A percentile compares a stretch with the other conserved stretches of the same genome.
Conservation (phyloP, 768 basidiomycete species). For the Mycena galopus region DNA sequence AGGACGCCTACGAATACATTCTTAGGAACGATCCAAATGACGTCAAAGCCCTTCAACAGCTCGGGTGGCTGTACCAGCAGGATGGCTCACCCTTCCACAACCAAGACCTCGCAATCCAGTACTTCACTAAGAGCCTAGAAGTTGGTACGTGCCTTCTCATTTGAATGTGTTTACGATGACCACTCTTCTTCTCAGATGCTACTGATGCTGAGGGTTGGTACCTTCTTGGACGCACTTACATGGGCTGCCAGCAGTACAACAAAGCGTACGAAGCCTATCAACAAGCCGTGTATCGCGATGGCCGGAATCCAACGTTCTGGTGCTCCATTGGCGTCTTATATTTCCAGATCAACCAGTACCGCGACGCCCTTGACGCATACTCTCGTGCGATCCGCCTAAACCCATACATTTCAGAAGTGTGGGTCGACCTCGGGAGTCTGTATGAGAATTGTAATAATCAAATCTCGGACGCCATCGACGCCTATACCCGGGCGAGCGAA, state of each 20-base stretch:
- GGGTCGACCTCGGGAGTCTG: constrained; percentile 96
- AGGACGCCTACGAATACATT: constrained; percentile 98
- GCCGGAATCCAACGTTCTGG: constrained; percentile 99
- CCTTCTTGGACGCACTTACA: constrained; percentile 96
- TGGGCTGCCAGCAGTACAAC: constrained; percentile 99
- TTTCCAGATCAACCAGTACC: constrained; percentile 99
- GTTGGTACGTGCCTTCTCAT: constrained; percentile 81
- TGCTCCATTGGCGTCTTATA: constrained; percentile 99
- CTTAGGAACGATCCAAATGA: constrained; percentile 93
- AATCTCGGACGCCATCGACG: constrained; percentile 98
- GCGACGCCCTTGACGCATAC: constrained; percentile 98
- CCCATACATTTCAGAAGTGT: constrained; percentile 95
- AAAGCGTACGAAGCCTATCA: constrained; percentile 99
- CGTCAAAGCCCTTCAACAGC: constrained; percentile 96
- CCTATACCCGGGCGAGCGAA: constrained; percentile 94
- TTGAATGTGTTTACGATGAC: too few species aligned
- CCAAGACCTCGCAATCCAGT: constrained; percentile 93
- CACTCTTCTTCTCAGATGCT: constrained; percentile 69
- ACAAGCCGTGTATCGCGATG: constrained; percentile 98
- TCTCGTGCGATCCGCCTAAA: constrained; percentile 99
- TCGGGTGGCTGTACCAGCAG: constrained; percentile 98
- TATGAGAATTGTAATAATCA: constrained; percentile 99
- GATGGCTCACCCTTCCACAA: constrained; percentile 95
- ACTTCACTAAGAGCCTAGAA: constrained; percentile 94
- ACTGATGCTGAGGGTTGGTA: constrained; percentile 99